Base-by-base conservation (phyloP, 1,284 basidiomycete genomes). In the Naganishia sp. region DNA sequence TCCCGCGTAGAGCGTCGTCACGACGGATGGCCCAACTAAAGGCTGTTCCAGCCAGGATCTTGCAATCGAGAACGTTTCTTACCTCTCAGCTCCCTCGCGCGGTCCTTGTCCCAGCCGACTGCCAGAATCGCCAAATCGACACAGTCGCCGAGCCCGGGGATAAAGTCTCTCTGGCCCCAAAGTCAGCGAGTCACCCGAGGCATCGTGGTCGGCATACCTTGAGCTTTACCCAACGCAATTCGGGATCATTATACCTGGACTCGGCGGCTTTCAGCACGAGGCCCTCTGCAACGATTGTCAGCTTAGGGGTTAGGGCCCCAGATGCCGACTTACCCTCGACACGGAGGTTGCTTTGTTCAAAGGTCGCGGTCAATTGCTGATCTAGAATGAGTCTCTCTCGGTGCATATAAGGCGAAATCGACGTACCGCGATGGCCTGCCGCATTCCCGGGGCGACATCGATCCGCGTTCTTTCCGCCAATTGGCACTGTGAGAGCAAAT, bases 1-100 rank as follows among this genome's bases (percentile, higher is more conserved):
- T 3, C 80, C 92, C 23, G 93, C 77, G 76, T 89, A 90, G 76
- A 93, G 92, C 0, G 87, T 91, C 0, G 90, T 93, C 63, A 85
- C 86, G 3, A 86, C 85, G 5, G 83, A 83, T 2, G 88, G 85
- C n/a, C 87, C 80, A 5, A 92, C 90, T 91, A 69, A 21, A 15
- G 0, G 18, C 54, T 51, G 49, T 18, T 55, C 18, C 18, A 46
- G 46, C 32, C 15, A 41, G 39, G 15, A 41, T 17, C 25, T 28
- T 5, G 18, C 28, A 11, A 4, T 39, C 2, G 1, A 35, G 25
- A 6, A 21, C 13, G 18, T 1, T 5, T 50, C 82, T 47, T 62
- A 90, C 90, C 90, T 75, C 87, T 77, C 2, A 94, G 81, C 64
- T 88, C 87, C 53, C 89, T 80, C 3, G 84, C 92, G 10, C 92